Conservation (phyloP, 805 yeast genomes). For the Suhomyces sp. region DNA sequence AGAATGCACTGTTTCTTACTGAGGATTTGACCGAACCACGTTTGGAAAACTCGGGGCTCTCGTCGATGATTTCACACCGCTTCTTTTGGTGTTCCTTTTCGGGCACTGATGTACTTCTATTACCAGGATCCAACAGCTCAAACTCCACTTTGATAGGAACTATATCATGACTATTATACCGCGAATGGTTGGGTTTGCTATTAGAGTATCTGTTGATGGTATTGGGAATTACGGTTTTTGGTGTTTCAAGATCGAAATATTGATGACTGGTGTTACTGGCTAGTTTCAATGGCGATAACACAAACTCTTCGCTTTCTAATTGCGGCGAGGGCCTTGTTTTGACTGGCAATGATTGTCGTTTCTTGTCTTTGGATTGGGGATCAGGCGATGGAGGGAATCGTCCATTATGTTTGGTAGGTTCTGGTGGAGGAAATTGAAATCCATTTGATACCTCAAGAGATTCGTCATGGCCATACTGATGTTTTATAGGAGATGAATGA, state of each 20-base stretch:
- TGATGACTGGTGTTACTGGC: slow-evolving; percentile 19
- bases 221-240: background rate
- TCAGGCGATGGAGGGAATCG: slow-evolving; percentile 35
- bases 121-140: slow-evolving; percentile 20
- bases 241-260: slow-evolving; percentile 10
- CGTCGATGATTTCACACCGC: slow-evolving; percentile 13
- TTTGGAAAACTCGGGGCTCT: slow-evolving; percentile 11
- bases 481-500: slow-evolving; percentile 28
- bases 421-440: slow-evolving; percentile 26
- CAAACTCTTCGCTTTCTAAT: slow-evolving; percentile 31
- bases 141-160: slow-evolving; percentile 44
- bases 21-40: slow-evolving; percentile 7
- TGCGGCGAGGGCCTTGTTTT: slow-evolving; percentile 21
- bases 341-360: slow-evolving; percentile 37
- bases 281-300: slow-evolving; percentile 41
- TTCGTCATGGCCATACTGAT: slow-evolving; percentile 8
- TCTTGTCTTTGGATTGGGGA: slow-evolving; percentile 21
- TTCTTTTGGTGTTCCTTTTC: slow-evolving; percentile 15
- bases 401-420: slow-evolving; percentile 1
- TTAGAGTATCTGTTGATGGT: slow-evolving; percentile 24
- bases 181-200: slow-evolving; percentile 32
- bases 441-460: slow-evolving; percentile 19
- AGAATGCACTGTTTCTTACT: slow-evolving; percentile 24
- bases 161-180: slow-evolving; percentile 43
- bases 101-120: slow-evolving; percentile 29